Conservation (phyloP, 495 filamentous ascomycete genomes). For the Aspergillus bertholletiae region DNA sequence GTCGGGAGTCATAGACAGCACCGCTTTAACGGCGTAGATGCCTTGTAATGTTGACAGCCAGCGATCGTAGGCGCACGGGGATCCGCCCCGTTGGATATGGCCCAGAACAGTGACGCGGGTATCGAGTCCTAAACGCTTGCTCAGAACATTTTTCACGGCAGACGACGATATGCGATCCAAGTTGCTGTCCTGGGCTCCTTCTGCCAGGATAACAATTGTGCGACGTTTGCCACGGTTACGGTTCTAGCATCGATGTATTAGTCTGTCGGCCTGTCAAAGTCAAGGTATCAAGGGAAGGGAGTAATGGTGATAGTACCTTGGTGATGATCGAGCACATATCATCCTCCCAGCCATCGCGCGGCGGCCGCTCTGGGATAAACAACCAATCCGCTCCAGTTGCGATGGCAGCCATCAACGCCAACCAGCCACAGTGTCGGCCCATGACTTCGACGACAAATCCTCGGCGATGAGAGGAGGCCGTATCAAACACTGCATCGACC, state of each 20-base stretch:
- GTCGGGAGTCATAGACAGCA: slow-evolving; percentile 80
- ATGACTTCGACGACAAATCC: slow-evolving; percentile 98
- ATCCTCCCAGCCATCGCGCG: slow-evolving; percentile 76
- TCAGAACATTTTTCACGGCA: slow-evolving; percentile 80
- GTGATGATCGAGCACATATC: slow-evolving; percentile 80
- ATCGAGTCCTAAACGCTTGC: slow-evolving; percentile 72
- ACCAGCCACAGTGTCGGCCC: slow-evolving; percentile 95
- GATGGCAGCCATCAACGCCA: slow-evolving; percentile 92
- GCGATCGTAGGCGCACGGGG: slow-evolving; percentile 86
- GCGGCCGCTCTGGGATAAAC: slow-evolving; percentile 92
- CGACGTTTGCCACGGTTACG: slow-evolving; percentile 83
- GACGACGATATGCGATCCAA: slow-evolving; percentile 74
- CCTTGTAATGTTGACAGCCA: slow-evolving; percentile 90
- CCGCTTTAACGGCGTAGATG: slow-evolving; percentile 89
- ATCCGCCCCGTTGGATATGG: slow-evolving; percentile 88
- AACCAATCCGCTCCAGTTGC: slow-evolving; percentile 92
- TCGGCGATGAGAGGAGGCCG: slow-evolving; percentile 88
- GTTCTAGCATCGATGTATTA: slow-evolving; percentile 53
- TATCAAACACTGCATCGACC: slow-evolving; percentile 92
- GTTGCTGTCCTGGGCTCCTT: slow-evolving; percentile 82
- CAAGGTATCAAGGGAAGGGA: not conserved
- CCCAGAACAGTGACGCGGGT: slow-evolving; percentile 91
- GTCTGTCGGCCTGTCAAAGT: not conserved
- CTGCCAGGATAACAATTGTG: slow-evolving; percentile 95
- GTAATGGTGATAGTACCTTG: slow-evolving; percentile 47